Evolutionary conservation across 2,329 filamentous ascomycete genomes (phyloP), one percentile per base, ranked within the genome.

Genomic region (Rhynchosporium graminicola): DNA sequence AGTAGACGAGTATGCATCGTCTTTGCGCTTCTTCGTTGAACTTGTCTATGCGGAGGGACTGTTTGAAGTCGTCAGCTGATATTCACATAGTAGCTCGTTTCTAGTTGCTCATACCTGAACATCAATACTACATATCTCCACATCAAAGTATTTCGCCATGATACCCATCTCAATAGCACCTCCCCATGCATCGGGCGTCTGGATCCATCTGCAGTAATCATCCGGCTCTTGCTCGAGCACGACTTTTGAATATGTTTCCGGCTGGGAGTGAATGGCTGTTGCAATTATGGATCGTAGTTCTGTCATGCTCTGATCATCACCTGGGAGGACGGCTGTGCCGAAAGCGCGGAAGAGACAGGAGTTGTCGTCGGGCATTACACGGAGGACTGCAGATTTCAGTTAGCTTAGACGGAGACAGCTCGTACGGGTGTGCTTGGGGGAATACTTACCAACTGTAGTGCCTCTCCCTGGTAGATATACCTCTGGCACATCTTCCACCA

Each of bases 351-450:
- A 98, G 71, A 98, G 87, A 77, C 94, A 98, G 63, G 88, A 92
- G 76, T 97, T 97, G 76, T 98, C 94, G 73, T 97, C 94, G 4
- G 93, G 92, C 94, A 98, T 97, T 57, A 98, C 91, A 13, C 94
- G 88, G 20, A 97, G 83, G 8, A 96, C 89, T 86, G 48, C 13
- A 3, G 28, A 26, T 48, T 36, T 36, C 33, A 36, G 28, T 40
- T 9, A 56, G 51, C 26, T 26, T 13, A 3, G 45, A 20, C 1
- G 6, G 29, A 15, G 28, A 46, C 2, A 20, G 2, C 4, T 36
- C 26, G 45, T 33, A 36, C 10, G 10, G n/a, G 13, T n/a, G 3
- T n/a, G 31, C 4, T 8, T 46, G 48, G 4, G 70, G 75, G 36
- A 74, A 65, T 13, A 71, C 77, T 65, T 73, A 83, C 84, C 74